Conservation (phyloP, 2,329 filamentous ascomycete species). For the Periconia macrospinosa region DNA sequence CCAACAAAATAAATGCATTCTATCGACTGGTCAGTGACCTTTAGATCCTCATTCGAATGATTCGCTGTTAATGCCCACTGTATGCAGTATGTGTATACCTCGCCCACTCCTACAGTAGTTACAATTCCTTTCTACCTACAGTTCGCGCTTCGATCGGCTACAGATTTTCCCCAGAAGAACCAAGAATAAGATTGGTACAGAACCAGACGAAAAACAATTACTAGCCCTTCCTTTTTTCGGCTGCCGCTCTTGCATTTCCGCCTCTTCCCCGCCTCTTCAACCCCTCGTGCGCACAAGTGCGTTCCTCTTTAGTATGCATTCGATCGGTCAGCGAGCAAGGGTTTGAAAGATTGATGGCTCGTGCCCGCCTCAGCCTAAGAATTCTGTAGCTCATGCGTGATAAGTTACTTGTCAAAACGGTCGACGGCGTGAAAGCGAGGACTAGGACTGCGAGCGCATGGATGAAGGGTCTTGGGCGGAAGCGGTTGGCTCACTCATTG, state of each 20-base stretch:
- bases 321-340: not conserved
- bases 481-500: not conserved
- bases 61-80: no score
- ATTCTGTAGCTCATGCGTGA: not conserved
- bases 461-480: not conserved
- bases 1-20: not conserved
- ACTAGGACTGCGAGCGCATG: not conserved
- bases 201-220: not conserved
- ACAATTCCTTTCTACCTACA: no score
- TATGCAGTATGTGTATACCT: no score
- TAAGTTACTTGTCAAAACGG: not conserved
- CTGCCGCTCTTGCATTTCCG: not conserved
- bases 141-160: no score
- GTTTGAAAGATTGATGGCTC: not conserved
- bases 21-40: not conserved
- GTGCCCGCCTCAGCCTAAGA: no score
- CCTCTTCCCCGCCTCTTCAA: not conserved
- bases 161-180: no score
- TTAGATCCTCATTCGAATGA: no score
- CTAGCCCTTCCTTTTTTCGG: not conserved
- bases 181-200: no score
- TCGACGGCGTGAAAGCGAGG: not conserved
- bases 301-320: not conserved
- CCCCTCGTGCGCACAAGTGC: not conserved
- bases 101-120: no score